Percentiles rank a stretch among this genome's conserved stretches.
Conservation (phyloP, 2,329 filamentous ascomycete species). For the Ophiocordyceps robertsii region DNA sequence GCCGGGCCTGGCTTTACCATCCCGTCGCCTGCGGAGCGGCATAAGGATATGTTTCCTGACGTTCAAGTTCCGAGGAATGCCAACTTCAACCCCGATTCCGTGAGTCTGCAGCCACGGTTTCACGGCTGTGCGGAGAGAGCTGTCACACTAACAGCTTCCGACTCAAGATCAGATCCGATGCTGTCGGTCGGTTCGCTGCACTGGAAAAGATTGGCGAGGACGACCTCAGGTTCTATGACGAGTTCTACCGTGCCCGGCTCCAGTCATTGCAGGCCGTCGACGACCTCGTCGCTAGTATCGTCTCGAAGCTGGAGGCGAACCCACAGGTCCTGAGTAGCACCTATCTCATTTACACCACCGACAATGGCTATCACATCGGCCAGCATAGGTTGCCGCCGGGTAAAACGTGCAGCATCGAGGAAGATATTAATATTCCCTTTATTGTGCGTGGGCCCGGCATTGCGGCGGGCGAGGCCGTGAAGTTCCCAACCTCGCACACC, state of each 20-base stretch:
- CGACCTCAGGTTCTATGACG: slow-evolving; percentile 31
- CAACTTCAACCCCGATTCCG: slow-evolving; percentile 44
- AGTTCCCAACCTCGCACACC: slow-evolving; percentile 44
- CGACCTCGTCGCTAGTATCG: slow-evolving; percentile 34
- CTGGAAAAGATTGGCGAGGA: slow-evolving; percentile 26
- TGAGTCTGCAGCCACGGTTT: too few relatives aligned
- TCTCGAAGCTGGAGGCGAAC: slow-evolving; percentile 25
- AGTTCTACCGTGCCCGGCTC: slow-evolving; percentile 37
- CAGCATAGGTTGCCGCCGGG: slow-evolving; percentile 45
- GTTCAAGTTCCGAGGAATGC: slow-evolving; percentile 45
- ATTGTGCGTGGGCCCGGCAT: slow-evolving; percentile 42
- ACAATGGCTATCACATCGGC: slow-evolving; percentile 48
- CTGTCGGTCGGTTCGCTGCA: slow-evolving; percentile 32
- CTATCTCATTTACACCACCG: slow-evolving; percentile 45
- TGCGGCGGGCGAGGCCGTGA: slow-evolving; percentile 20
- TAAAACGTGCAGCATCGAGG: slow-evolving; percentile 44
- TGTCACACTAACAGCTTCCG: too few relatives aligned
- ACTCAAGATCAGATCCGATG: too few relatives aligned
- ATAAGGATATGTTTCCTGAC: slow-evolving; percentile 47
- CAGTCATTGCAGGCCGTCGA: slow-evolving; percentile 39
- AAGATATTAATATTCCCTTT: slow-evolving; percentile 45
- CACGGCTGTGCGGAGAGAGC: too few relatives aligned
- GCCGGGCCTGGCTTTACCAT: slow-evolving; percentile 34
- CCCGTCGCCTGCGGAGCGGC: slow-evolving; percentile 45
- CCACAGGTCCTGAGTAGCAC: slow-evolving; percentile 49